Evolutionary conservation across 2,329 filamentous ascomycete genomes (phyloP), one percentile per base, ranked within the genome.

Genomic region (Zymoseptoria pseudotritici): DNA sequence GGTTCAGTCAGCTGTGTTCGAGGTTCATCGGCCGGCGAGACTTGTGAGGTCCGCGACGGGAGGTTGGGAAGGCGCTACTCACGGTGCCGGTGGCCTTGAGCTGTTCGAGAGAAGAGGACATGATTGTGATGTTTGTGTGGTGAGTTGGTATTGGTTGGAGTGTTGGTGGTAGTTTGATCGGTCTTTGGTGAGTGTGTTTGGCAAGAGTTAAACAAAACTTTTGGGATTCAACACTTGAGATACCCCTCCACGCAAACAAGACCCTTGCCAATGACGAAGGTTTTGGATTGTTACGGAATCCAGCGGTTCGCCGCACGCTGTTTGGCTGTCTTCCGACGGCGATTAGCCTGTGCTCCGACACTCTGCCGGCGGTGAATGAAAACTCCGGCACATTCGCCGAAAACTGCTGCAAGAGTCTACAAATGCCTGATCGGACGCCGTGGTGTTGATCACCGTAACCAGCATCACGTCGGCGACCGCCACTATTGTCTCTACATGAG

Each of bases 1-100:
- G 19, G 56, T 49, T 58, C 51, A 13, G 55, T 63, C 59, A 61
- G 58, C 60, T 56, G 50, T 66, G 63, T 61, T 60, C 46, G 49
- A 57, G 52, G 29, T 62, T 61, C 63, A 65, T 54, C 63, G 52
- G 64, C 61, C 63, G 64, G 63, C 31, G 22, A 26, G 22, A 19
- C 31, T 11, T 22, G 50, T 53, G 50, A 58, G 51, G 56, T 31
- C 24, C 8, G 24, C 22, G 50, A 17, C 17, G 46, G 20, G 46
- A 42, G 22, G 24, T 52, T 29, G 21, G 29, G 26, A 51, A 6
- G 55, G 36, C 22, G 54, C 24, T 20, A 89, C 90, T 79, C 84
- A 96, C 91, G 74, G 94, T 99, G 87, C 94, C 94, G 76, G 88
- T 79, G 82, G 90, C 87, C 85, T 99, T 99, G 78, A 99, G 86